A percentile compares a stretch with the other conserved stretches of the same genome.
Conservation (phyloP, 1,139 yeast genomes). For the Maudiozyma humilis region DNA sequence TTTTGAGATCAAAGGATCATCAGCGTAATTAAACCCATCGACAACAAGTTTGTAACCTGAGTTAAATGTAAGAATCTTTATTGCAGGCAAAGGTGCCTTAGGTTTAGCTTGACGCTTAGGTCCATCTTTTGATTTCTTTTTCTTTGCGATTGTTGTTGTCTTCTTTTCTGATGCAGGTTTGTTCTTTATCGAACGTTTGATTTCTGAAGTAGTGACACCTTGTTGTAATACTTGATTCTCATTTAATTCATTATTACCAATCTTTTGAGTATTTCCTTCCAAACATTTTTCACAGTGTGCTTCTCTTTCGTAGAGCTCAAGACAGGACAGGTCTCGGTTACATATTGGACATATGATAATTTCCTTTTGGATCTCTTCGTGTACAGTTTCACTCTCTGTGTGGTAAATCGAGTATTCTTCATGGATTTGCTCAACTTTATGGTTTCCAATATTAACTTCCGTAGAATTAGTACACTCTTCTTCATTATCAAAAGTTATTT, state of each 20-base stretch:
- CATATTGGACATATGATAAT: conserved; percentile 45
- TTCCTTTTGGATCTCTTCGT: conserved; percentile 5
- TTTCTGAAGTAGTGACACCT: too few relatives aligned
- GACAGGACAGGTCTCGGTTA: conserved; percentile 30
- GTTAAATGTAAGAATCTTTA: conserved; percentile 46
- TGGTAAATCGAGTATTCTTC: not conserved
- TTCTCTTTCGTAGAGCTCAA: conserved; percentile 39
- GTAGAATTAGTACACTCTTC: too few relatives aligned
- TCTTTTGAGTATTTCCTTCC: too few relatives aligned
- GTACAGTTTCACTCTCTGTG: not conserved
- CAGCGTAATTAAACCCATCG: conserved; percentile 58
- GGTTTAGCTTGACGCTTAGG: conserved; percentile 6
- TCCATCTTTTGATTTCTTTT: not conserved
- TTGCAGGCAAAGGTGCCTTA: conserved; percentile 42
- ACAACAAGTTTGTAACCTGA: conserved; percentile 41
- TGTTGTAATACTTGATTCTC: too few relatives aligned
- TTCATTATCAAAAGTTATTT: too few relatives aligned
- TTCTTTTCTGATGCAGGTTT: too few relatives aligned
- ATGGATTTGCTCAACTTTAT: not conserved
- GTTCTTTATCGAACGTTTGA: not conserved
- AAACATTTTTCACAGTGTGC: conserved; percentile 56
- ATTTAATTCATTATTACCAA: too few relatives aligned
- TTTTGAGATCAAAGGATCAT: conserved; percentile 38
- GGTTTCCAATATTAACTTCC: not conserved
- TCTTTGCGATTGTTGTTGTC: not conserved